Evolutionary conservation across 2,329 filamentous ascomycete species (phyloP).

Genomic region (Claviceps lovelessii): DNA sequence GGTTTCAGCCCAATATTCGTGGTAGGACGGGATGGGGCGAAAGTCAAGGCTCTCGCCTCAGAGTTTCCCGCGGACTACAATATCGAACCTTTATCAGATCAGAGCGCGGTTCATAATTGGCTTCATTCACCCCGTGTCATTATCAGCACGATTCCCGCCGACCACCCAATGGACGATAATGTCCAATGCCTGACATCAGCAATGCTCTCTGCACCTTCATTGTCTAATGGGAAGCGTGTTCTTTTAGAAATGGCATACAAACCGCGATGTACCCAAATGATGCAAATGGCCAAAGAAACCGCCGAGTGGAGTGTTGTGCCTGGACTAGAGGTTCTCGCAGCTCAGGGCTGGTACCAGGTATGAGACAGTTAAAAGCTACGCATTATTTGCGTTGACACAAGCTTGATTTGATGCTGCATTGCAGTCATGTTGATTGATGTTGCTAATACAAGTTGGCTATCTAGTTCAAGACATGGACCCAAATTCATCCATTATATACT

Average conservation of each 20-base stretch:
- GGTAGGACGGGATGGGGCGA: conserved; percentile 58
- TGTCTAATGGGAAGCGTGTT: conserved; percentile 33
- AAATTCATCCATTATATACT: conserved; percentile 57
- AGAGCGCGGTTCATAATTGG: conserved; percentile 31
- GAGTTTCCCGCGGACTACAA: conserved; percentile 64
- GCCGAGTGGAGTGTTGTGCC: conserved; percentile 68
- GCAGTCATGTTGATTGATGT: not conserved
- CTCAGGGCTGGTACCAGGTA: conserved; percentile 81
- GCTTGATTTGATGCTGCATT: not conserved
- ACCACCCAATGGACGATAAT: conserved; percentile 60
- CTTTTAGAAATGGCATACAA: conserved; percentile 96
- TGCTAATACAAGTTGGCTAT: not conserved
- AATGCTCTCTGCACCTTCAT: conserved; percentile 28
- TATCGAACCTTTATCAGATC: conserved; percentile 44
- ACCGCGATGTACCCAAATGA: conserved; percentile 67
- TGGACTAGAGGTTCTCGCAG: conserved; percentile 76
- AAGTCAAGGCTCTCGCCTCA: conserved; percentile 51
- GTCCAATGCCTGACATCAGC: conserved; percentile 51
- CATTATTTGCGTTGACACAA: not conserved
- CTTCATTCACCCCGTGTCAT: conserved; percentile 49
- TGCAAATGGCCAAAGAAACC: conserved; percentile 63
- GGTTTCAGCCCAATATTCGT: conserved; percentile 78
- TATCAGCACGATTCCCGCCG: conserved; percentile 82
- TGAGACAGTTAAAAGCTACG: conserved; percentile 15
- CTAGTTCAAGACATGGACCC: conserved; percentile 73